Evolutionary conservation across 768 basidiomycete species (phyloP), one percentile per base, ranked within the genome.

Genomic region (Clavaria fumosa): DNA sequence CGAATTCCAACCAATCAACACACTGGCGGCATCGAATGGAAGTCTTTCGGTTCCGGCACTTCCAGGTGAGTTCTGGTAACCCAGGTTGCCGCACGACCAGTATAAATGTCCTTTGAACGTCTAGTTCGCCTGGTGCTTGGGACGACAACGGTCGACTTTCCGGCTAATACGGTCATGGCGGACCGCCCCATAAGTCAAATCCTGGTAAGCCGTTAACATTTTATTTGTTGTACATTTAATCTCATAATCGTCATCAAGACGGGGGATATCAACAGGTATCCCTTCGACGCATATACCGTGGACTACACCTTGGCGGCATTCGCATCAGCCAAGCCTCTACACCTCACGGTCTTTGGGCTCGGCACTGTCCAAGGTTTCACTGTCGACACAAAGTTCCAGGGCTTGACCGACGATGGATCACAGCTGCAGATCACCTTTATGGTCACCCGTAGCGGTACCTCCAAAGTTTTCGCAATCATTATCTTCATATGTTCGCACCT

Each of bases 221-320:
- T n/a, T n/a, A 17, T 17, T 3, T 5, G 3, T 31, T n/a, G 7
- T n/a, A n/a, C n/a, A 4, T 3, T 3, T 31, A 17, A 31, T n/a
- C 3, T 31, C 30, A 31, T 17, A 7, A 31, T 31, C 7, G 30
- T 17, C n/a, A 31, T 31, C 30, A 3, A 31, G 30, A 3, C n/a
- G 3, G 30, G 30, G 7, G 41, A 42, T 17, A 19, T 42, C 20
- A 42, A 42, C 15, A 34, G 34, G 6, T 42, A 42, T 23, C 35
- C 41, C 4, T 37, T 42, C 35, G 41, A 42, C 11, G 14, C 33
- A 17, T 42, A 31, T 23, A 30, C 21, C 18, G 6, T 36, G 4
- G 35, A 37, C 26, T 42, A 42, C 26, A 4, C 21, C 2, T 19
- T 42, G 7, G 17, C 11, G 5, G 41, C 36, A 3, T 42, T 38